Evolutionary conservation across 2,329 filamentous ascomycete genomes (phyloP).

Genomic region (Saccharata proteae): DNA sequence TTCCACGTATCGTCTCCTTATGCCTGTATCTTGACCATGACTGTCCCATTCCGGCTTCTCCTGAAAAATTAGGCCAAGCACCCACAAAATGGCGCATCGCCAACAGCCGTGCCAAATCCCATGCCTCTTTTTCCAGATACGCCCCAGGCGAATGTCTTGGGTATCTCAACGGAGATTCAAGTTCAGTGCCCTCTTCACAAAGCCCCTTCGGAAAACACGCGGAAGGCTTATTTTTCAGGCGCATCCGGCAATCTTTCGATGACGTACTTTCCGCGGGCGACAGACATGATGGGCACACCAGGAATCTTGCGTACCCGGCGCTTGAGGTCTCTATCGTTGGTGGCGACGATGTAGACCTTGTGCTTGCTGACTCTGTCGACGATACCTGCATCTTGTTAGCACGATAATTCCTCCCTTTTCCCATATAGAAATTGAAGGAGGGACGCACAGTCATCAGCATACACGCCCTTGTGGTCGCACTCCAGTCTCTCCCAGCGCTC

Average conservation of each 20-base stretch:
- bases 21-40: no score
- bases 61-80: no score
- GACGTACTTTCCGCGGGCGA: conserved; percentile 81
- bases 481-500: conserved; percentile 75
- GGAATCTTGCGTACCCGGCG: conserved; percentile 72
- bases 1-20: no score
- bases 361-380: conserved; percentile 34
- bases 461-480: conserved; percentile 83
- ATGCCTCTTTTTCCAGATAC: no score
- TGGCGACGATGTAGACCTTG: conserved; percentile 34
- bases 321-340: conserved; percentile 62
- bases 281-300: conserved; percentile 65
- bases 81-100: no score
- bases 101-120: no score
- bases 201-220: no score
- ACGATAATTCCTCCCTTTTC: background rate
- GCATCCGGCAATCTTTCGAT: conserved; percentile 86
- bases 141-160: no score
- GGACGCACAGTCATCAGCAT: conserved; percentile 66
- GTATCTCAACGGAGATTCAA: conserved; percentile 12
- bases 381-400: conserved; percentile 11
- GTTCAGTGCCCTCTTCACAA: conserved; percentile 9
- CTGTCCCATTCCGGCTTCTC: no score
- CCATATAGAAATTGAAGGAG: conserved; percentile 21
- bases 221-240: conserved; percentile 44